Percentiles rank a stretch among this genome's conserved stretches.
Conservation (phyloP, 2,329 filamentous ascomycete species). For the Paraphoma chrysanthemicola region DNA sequence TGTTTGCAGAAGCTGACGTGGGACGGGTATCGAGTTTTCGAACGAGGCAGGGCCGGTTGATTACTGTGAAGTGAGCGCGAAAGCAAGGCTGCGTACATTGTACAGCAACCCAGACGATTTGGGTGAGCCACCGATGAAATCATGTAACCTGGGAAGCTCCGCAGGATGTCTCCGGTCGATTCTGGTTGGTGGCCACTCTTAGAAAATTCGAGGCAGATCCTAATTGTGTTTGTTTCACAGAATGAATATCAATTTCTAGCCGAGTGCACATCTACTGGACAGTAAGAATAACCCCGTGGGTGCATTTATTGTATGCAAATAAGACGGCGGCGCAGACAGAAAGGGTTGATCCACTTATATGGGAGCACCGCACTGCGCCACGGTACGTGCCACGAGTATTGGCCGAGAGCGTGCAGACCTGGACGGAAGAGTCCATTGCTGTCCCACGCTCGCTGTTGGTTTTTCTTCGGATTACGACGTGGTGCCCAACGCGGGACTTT, state of each 20-base stretch:
- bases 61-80: no score
- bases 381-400: conserved; percentile 14
- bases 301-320: neutral
- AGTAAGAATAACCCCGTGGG: neutral
- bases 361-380: conserved; percentile 12
- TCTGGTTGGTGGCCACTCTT: neutral
- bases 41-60: no score
- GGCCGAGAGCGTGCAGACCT: conserved; percentile 22
- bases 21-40: no score
- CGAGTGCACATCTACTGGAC: neutral
- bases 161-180: neutral
- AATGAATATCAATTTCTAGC: neutral
- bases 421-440: conserved; percentile 10
- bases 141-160: no score
- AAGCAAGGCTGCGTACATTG: neutral
- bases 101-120: neutral
- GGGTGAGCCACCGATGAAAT: no score
- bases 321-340: neutral
- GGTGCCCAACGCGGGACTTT: neutral
- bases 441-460: conserved; percentile 15
- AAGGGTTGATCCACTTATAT: neutral
- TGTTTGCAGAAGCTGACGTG: neutral
- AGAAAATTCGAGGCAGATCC: neutral
- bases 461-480: conserved; percentile 6
- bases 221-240: neutral